phyloP scores from a whole-genome alignment of 2,329 filamentous ascomycete genomes.

The Zymoseptoria passerinii region DNA sequence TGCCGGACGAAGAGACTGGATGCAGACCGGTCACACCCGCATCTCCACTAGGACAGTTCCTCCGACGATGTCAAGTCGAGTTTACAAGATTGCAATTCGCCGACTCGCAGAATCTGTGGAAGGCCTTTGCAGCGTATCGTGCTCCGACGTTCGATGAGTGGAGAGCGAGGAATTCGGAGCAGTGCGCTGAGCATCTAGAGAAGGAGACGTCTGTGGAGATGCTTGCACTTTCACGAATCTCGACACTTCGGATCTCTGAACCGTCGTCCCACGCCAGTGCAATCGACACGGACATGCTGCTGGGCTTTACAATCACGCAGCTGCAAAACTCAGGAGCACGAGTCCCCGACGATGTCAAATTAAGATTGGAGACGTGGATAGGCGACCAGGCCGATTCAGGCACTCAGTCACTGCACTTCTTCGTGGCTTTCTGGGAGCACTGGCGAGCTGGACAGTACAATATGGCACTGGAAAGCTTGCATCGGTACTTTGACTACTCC shows the following conservation, averaged over 20 bases:
- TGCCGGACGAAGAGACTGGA: conserved; percentile 37
- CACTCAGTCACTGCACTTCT: conserved; percentile 26
- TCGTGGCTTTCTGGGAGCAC: conserved; percentile 64
- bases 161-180: conserved; percentile 45
- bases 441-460: conserved; percentile 88
- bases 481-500: conserved; percentile 95
- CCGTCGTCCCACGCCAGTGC: conserved; percentile 12
- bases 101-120: conserved; percentile 72
- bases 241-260: background rate
- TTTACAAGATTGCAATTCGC: conserved; percentile 73
- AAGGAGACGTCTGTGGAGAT: background rate
- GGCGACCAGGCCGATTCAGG: conserved; percentile 19
- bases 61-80: conserved; percentile 69
- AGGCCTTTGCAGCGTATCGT: conserved; percentile 70
- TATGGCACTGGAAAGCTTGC: conserved; percentile 80
- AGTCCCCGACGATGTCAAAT: conserved; percentile 64
- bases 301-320: conserved; percentile 82
- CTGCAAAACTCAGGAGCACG: conserved; percentile 76
- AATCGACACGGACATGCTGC: conserved; percentile 37
- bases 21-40: conserved; percentile 52
- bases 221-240: background rate
- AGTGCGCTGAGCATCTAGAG: conserved; percentile 16
- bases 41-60: conserved; percentile 73
- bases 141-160: conserved; percentile 60
- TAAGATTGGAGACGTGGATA: conserved; percentile 50